Conservation (phyloP, 2,329 filamentous ascomycete species). For the Claviceps maximensis region DNA sequence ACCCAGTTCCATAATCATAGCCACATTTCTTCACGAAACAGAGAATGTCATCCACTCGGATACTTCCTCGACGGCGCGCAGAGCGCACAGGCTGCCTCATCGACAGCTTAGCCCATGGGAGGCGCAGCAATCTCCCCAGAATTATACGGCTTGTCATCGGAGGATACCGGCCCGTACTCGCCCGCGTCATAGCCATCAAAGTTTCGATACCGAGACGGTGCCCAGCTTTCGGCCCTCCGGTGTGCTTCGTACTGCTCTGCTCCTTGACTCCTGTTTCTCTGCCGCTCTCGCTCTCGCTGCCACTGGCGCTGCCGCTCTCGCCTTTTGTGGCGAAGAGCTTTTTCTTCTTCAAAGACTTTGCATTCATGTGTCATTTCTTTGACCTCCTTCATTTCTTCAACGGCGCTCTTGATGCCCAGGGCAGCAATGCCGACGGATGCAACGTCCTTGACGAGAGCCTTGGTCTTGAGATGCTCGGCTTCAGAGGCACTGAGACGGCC, state of each 20-base stretch:
- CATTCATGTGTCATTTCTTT: slow-evolving; percentile 35
- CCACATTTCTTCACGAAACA: not conserved
- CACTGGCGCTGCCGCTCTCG: slow-evolving; percentile 25
- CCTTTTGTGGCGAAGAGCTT: slow-evolving; percentile 33
- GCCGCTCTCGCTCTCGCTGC: slow-evolving; percentile 1
- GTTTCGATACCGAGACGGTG: slow-evolving; percentile 26
- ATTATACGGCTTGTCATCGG: slow-evolving; percentile 34
- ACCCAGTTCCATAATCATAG: not conserved
- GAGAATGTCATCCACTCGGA: not conserved
- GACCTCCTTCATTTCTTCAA: slow-evolving; percentile 43
- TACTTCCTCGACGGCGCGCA: not conserved
- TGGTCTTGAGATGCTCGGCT: slow-evolving; percentile 43
- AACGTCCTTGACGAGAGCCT: slow-evolving; percentile 42
- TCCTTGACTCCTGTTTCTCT: slow-evolving; percentile 14
- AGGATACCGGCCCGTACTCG: slow-evolving; percentile 31
- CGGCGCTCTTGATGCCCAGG: slow-evolving; percentile 42
- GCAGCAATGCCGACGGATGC: slow-evolving; percentile 46
- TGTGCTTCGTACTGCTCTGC: slow-evolving; percentile 13
- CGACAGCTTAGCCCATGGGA: slow-evolving; percentile 10
- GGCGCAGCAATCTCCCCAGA: slow-evolving; percentile 26
- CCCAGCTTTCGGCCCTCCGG: slow-evolving; percentile 32
- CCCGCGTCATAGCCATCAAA: slow-evolving; percentile 25
- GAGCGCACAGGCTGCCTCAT: not conserved
- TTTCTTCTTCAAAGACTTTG: slow-evolving; percentile 36
- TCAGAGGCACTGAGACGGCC: slow-evolving; percentile 37